Base-by-base conservation (phyloP, 805 yeast genomes). In the Zygotorulaspora florentina region DNA sequence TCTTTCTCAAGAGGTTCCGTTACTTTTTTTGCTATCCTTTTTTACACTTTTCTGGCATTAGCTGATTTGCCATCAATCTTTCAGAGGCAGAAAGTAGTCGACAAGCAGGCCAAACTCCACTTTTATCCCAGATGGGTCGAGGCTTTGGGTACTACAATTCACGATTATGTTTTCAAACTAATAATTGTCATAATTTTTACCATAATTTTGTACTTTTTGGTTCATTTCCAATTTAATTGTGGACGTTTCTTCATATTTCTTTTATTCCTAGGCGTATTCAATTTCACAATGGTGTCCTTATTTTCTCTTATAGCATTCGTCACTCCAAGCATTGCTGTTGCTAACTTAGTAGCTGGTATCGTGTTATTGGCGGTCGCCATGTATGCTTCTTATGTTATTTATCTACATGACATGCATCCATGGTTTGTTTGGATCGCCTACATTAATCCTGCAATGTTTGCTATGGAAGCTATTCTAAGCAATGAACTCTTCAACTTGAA, bases 401-500 rank as follows among this genome's bases (percentile, higher is more conserved):
- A 85, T 42, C 64, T 75, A 30, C 74, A 75, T 2, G 69, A 73
- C 9, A 78, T 81, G 83, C 81, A 78, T 52, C 81, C 79, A 38
- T 85, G 91, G 90, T 81, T 82, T 53, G 74, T 79, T 48, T 83
- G 87, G 85, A 68, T 81, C 39, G 72, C 76, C 27, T 80, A 76
- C 52, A 53, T 80, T 18, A 74, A 82, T 52, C 86, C 87, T 1
- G 61, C 80, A 29, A 69, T 72, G 50, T 81, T 73, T 54, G 76
- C 75, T 0, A 80, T 78, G 62, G 93, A 86, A 61, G 66, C 83
- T 1, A 66, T 86, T 56, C 69, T 86, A 71, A 72, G 75, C 9
- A 79, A 77, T 54, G 91, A 86, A 62, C 82, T 85, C 61, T 78
- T 75, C 57, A 74, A 75, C 37, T 67, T 79, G 37, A 65, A 71